A percentile compares a stretch with the other conserved stretches of the same genome.
Evolutionary conservation across 306 rosid species (phyloP).

Genomic region (Citrullus colocynthis): DNA sequence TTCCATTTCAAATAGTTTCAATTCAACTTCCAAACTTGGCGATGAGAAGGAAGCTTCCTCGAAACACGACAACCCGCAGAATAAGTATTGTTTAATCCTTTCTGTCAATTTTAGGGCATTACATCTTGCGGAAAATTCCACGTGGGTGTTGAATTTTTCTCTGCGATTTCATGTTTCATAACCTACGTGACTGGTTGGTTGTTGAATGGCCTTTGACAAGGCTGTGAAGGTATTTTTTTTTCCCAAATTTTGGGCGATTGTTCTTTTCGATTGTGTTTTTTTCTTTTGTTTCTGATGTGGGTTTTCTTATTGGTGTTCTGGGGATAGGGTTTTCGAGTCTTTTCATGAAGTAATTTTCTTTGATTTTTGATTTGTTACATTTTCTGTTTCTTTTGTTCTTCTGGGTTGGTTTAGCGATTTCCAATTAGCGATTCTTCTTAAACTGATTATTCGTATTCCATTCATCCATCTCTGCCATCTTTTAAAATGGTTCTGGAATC

Average conservation of each 20-base stretch:
- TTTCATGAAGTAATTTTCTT: slow-evolving; percentile 19
- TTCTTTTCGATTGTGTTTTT: not conserved
- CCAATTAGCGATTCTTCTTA: not conserved
- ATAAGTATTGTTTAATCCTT: not conserved
- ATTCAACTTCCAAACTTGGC: not conserved
- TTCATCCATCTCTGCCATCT: not conserved
- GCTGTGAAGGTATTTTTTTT: not conserved
- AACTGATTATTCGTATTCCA: not conserved
- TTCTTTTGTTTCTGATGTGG: slow-evolving; percentile 4
- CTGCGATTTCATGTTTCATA: not conserved
- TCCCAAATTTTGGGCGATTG: not conserved
- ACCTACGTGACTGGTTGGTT: not conserved
- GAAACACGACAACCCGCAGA: slow-evolving; percentile 4
- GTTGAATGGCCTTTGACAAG: slow-evolving; percentile 1
- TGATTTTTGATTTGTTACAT: not conserved
- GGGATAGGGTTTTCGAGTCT: slow-evolving; percentile 1
- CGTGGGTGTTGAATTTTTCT: not conserved
- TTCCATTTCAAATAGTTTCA: not conserved
- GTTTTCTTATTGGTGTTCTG: slow-evolving; percentile 1
- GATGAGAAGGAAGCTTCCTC: slow-evolving; percentile 20
- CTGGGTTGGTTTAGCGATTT: not conserved
- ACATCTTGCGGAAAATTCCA: not conserved
- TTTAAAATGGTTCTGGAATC: not conserved
- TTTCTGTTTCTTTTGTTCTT: not conserved
- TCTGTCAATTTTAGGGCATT: slow-evolving; percentile 9